A percentile compares a stretch with the other conserved stretches of the same genome.
Evolutionary conservation across 495 filamentous ascomycete species (phyloP).

Genomic region (Hypoxylon intermedium): DNA sequence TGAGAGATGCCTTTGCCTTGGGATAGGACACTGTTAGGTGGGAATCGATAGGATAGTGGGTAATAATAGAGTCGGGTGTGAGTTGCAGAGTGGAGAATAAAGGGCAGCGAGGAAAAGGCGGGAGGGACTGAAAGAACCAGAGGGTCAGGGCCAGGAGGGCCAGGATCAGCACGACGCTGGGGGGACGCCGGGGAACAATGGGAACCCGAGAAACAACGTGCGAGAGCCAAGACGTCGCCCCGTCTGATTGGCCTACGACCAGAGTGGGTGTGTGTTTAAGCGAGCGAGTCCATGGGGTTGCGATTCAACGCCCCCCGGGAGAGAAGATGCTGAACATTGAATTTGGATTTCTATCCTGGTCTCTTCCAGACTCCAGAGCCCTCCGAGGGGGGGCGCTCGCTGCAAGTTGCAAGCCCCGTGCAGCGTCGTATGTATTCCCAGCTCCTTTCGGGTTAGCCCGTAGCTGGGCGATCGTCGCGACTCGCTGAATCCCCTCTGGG

Average conservation of each 20-base stretch:
- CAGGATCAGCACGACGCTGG: constrained; percentile 26
- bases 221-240: constrained; percentile 27
- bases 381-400: too few species aligned
- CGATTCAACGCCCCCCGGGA: constrained; percentile 20
- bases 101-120: constrained; percentile 40
- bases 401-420: constrained; percentile 28
- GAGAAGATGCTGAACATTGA: constrained; percentile 20
- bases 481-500: constrained; percentile 18
- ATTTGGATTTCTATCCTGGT: constrained; percentile 39
- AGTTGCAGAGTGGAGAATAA: constrained; percentile 42
- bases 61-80: constrained; percentile 36
- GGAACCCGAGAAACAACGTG: constrained; percentile 35
- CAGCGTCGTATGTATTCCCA: constrained; percentile 28
- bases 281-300: constrained; percentile 32
- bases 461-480: constrained; percentile 16
- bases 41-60: constrained; percentile 36
- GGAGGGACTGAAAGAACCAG: constrained; percentile 40
- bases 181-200: constrained; percentile 23
- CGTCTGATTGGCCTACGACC: constrained; percentile 25
- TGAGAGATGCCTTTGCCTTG: constrained; percentile 23
- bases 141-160: constrained; percentile 24
- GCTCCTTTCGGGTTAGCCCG: constrained; percentile 25
- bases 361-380: constrained; percentile 11
- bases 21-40: constrained; percentile 29
- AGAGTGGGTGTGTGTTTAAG: constrained; percentile 35